Percentiles rank a stretch among this genome's conserved stretches.
These are phyloP conservation scores for Aspergillus sp. DNA, from an alignment of 2,329 filamentous ascomycete species.

Conservation along the genomic window DNA sequence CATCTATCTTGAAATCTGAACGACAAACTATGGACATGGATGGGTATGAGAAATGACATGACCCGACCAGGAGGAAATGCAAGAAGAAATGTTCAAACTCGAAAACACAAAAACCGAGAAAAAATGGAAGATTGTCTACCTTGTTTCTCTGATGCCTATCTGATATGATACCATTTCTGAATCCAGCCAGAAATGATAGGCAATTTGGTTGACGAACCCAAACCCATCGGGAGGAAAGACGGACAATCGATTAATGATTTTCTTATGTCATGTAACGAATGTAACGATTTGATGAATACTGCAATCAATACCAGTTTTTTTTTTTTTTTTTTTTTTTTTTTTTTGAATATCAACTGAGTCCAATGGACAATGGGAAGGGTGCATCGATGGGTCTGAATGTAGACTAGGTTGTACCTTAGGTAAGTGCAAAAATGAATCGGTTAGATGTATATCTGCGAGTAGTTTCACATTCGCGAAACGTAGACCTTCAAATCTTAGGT, in stretches of 20 bases:
- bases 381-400: no score
- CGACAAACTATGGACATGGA: no score
- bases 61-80: neutral
- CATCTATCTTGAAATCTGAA: no score
- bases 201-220: neutral
- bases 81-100: neutral
- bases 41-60: neutral
- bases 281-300: slow-evolving; percentile 10
- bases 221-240: neutral
- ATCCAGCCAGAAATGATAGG: neutral
- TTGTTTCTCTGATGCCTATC: no score
- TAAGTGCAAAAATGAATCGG: no score
- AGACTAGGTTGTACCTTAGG: no score
- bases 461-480: no score
- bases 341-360: neutral
- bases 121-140: no score
- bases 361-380: no score
- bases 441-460: no score
- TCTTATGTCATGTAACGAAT: slow-evolving; percentile 13
- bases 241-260: neutral
- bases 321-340: neutral
- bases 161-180: neutral
- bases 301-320: neutral
- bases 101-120: neutral
- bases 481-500: no score